Percentiles rank a stretch among this genome's conserved stretches.
These are phyloP conservation scores for Chaetomium sp. DNA, from an alignment of 2,329 filamentous ascomycete genomes.

Conservation along the genomic window DNA sequence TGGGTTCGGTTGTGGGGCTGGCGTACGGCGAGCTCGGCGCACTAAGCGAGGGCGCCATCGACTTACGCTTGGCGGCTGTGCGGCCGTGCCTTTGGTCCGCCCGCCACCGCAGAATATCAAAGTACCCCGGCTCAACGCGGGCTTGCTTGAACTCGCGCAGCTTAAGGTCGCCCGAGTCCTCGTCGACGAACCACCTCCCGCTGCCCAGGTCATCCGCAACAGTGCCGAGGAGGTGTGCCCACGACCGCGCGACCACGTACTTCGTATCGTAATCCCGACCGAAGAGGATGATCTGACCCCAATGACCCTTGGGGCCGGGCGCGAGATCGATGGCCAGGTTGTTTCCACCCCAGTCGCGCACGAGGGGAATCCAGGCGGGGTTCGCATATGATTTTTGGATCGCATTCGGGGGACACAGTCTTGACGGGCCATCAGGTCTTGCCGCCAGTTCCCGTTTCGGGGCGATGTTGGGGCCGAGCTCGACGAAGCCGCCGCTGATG, in stretches of 20 bases:
- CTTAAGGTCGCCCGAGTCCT: constrained; percentile 89
- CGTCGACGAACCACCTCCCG: constrained; percentile 88
- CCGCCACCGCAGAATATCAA: constrained; percentile 94
- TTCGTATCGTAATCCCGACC: constrained; percentile 98
- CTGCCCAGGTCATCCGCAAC: constrained; percentile 89
- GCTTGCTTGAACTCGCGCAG: constrained; percentile 86
- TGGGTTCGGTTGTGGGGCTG: constrained; percentile 63
- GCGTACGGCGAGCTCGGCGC: constrained; percentile 63
- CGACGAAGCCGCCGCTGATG: constrained; percentile 60
- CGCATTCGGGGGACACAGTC: constrained; percentile 80
- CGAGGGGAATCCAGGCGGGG: constrained; percentile 91
- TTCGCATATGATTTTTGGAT: constrained; percentile 94
- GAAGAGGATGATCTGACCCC: constrained; percentile 96
- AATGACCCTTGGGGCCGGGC: constrained; percentile 84
- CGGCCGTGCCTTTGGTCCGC: constrained; percentile 94
- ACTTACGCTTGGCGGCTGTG: constrained; percentile 56
- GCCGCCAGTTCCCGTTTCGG: constrained; percentile 72
- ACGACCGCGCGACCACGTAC: constrained; percentile 92
- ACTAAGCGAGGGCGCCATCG: constrained; percentile 48
- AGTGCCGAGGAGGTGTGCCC: constrained; percentile 81
- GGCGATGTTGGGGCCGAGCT: constrained; percentile 51
- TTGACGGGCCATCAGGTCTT: constrained; percentile 81
- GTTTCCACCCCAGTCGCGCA: constrained; percentile 98
- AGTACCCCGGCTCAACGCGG: constrained; percentile 87
- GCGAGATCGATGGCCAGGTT: constrained; percentile 92